Base-by-base conservation (phyloP, 164 flowering plant species). In the Annona cherimola region DNA sequence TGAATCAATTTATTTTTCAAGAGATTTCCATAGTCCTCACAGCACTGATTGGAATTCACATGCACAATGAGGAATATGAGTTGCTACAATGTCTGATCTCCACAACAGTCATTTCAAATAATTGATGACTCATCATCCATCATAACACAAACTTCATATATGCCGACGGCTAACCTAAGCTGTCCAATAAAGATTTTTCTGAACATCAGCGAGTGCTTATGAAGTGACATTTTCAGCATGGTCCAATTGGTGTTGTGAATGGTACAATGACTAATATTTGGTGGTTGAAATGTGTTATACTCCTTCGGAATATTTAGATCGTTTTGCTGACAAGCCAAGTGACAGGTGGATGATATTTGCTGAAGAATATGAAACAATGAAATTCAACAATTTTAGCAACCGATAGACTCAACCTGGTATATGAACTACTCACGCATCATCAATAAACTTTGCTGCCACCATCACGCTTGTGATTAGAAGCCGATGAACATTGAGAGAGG, bases 401-500 rank as follows among this genome's bases (percentile, higher is more conserved):
- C 57, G 0, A 50, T 2, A 9, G 57, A 50, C 4, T 9, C 44
- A 12, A 18, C 42, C 12, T 11, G 42, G 44, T 14, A 6, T 45
- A 63, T 18, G 64, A 2, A 59, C 70, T 16, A 83, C 94, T 84
- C 85, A 94, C 97, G 84, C 86, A 77, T 94, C 97, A 74, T 94
- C 97, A 50, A 86, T 73, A 71, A 88, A 90, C 73, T 94, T 94
- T 44, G 91, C 91, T 42, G 98, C 98, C 39, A 85, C 76, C 93
- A 90, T 84, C 41, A 94, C 78, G 77, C 88, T 86, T 12, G 97
- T 92, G 71, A 94, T 86, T 5, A 92, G 79, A 75, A 94, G 94
- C 54, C 98, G 89, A 69, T 94, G 98, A 70, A 87, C 90, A 76
- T 84, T 92, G 41, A 89, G 92, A 70, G 92, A 88, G 54, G 94